These are phyloP conservation scores for Globisporangium cederbergense DNA, from an alignment of 352 stramenopile genomes.

Conservation along the genomic window DNA sequence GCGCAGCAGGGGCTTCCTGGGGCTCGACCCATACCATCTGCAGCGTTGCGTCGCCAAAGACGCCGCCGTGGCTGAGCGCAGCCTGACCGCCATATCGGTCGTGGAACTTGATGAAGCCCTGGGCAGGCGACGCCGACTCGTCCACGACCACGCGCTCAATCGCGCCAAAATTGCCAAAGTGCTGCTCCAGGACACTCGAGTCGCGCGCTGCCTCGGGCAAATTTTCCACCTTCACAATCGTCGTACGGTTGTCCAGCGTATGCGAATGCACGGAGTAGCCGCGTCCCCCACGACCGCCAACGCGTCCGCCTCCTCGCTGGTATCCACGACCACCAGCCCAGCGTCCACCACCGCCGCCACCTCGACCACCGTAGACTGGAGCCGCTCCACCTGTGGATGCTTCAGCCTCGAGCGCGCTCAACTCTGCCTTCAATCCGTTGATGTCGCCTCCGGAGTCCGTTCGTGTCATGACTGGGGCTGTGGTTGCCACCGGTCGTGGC, in stretches of 20 bases:
- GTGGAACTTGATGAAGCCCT: conserved; percentile 82
- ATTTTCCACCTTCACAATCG: conserved; percentile 76
- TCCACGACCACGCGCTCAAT: conserved; percentile 79
- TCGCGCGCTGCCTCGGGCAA: conserved; percentile 74
- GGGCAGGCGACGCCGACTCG: conserved; percentile 34
- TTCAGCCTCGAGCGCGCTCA: conserved; percentile 63
- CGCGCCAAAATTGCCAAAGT: conserved; percentile 84
- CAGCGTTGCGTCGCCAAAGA: conserved; percentile 57
- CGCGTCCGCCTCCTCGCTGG: conserved; percentile 33
- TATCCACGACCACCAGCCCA: conserved; percentile 44
- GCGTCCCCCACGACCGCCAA: conserved; percentile 39
- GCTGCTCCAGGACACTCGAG: conserved; percentile 73
- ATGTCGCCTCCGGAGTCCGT: conserved; percentile 19
- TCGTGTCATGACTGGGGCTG: conserved; percentile 7
- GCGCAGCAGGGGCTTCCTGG: conserved; percentile 44
- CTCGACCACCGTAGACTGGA: conserved; percentile 21
- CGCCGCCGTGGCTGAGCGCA: conserved; percentile 52
- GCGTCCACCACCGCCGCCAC: conserved; percentile 25
- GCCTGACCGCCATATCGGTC: conserved; percentile 74
- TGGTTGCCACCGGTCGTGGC: conserved; percentile 10
- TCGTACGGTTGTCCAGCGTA: conserved; percentile 83
- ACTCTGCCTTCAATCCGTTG: conserved; percentile 56
- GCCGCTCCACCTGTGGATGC: conserved; percentile 24
- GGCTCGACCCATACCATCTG: conserved; percentile 64
- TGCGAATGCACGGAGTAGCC: conserved; percentile 44